Percentiles rank a stretch among this genome's conserved stretches.
Conservation (phyloP, 352 stramenopile species). For the Pythium guiyangense region DNA sequence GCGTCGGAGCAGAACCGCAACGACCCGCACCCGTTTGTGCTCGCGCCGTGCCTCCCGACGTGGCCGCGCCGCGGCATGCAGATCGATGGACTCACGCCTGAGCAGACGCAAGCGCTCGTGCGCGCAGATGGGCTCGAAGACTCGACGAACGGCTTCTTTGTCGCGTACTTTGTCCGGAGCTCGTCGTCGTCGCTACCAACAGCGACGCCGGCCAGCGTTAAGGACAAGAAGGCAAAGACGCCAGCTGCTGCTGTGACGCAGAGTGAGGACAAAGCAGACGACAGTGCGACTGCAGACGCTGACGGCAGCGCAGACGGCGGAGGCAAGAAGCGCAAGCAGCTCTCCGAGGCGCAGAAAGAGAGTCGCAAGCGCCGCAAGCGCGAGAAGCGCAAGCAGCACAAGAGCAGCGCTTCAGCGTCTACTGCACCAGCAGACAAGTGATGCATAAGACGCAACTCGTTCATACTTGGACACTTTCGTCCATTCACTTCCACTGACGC, state of each 20-base stretch:
- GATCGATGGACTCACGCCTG: constrained; percentile 45
- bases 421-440: background rate
- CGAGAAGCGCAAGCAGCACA: constrained; percentile 43
- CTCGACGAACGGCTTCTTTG: constrained; percentile 97
- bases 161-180: constrained; percentile 91
- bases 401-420: background rate
- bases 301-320: background rate
- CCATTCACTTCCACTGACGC: too few species aligned
- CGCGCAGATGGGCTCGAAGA: constrained; percentile 90
- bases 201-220: constrained; percentile 2
- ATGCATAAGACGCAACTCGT: background rate
- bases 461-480: background rate
- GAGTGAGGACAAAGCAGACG: background rate
- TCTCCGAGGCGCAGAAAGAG: constrained; percentile 63
- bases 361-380: constrained; percentile 73
- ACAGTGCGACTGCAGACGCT: background rate
- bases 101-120: constrained; percentile 83
- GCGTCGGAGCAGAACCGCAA: constrained; percentile 41
- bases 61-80: constrained; percentile 74
- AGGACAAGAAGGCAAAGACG: background rate
- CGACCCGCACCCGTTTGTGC: constrained; percentile 50
- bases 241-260: background rate
- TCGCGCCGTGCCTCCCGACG: constrained; percentile 57
- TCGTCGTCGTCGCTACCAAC: background rate
- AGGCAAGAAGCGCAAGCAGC: constrained; percentile 56